These are phyloP conservation scores for Verbascum thapsus DNA, from an alignment of 257 asterid genomes.

Conservation along the genomic window DNA sequence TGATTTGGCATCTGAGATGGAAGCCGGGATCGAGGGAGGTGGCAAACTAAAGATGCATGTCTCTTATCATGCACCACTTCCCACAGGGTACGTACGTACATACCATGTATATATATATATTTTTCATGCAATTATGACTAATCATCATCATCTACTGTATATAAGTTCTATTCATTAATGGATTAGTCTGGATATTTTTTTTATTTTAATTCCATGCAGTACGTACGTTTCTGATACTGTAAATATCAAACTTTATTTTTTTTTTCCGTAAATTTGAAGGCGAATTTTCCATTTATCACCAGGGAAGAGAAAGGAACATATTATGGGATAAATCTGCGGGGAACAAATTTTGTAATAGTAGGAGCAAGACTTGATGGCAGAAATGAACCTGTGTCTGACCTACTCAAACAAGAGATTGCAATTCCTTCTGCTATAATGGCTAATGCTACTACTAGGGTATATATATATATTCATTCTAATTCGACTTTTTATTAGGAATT, in stretches of 20 bases:
- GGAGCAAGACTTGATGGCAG: slow-evolving; percentile 64
- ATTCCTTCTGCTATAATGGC: slow-evolving; percentile 45
- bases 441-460: slow-evolving; percentile 46
- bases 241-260: too few relatives aligned
- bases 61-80: slow-evolving; percentile 50
- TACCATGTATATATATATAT: background rate
- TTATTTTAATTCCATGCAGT: too few relatives aligned
- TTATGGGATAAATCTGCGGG: slow-evolving; percentile 72
- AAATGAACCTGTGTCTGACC: slow-evolving; percentile 52
- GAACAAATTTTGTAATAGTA: slow-evolving; percentile 50
- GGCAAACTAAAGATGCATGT: slow-evolving; percentile 50
- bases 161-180: too few relatives aligned
- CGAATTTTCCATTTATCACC: slow-evolving; percentile 9
- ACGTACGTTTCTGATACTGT: background rate
- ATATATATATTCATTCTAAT: too few relatives aligned
- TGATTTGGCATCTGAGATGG: slow-evolving; percentile 61
- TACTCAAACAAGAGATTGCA: slow-evolving; percentile 48
- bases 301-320: slow-evolving; percentile 70
- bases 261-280: too few relatives aligned
- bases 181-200: too few relatives aligned
- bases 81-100: slow-evolving; percentile 59
- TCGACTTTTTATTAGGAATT: background rate
- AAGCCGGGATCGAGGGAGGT: slow-evolving; percentile 40
- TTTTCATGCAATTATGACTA: too few relatives aligned
- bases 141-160: too few relatives aligned